Conservation (phyloP, 108 stramenopile species). For the Skeletonema marinoi region DNA sequence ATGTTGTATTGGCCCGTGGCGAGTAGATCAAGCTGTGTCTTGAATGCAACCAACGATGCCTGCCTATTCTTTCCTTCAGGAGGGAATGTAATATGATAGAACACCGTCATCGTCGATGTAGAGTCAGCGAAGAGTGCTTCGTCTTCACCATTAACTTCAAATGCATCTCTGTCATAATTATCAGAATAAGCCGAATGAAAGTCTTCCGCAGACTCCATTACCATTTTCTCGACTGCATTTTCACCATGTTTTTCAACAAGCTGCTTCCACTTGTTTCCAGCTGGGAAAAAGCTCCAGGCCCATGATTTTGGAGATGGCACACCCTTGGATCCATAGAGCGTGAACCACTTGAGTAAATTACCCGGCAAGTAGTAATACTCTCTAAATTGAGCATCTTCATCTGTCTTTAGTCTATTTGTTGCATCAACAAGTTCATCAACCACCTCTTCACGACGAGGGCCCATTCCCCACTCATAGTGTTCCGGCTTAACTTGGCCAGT, state of each 20-base stretch:
- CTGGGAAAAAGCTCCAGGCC: slow-evolving; percentile 57
- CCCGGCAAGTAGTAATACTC: slow-evolving; percentile 55
- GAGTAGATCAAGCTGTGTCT: slow-evolving; percentile 37
- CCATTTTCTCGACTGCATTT: slow-evolving; percentile 40
- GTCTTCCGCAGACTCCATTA: slow-evolving; percentile 23
- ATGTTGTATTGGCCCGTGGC: slow-evolving; percentile 48
- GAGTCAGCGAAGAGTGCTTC: slow-evolving; percentile 13
- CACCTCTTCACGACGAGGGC: slow-evolving; percentile 37
- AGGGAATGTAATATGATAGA: slow-evolving; percentile 41
- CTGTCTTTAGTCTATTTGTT: slow-evolving; percentile 3
- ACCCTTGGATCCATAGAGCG: slow-evolving; percentile 45
- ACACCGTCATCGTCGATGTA: slow-evolving; percentile 30
- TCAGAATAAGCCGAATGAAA: slow-evolving; percentile 27
- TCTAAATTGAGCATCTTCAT: slow-evolving; percentile 41
- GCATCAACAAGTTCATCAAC: slow-evolving; percentile 16
- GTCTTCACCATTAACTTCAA: slow-evolving; percentile 3
- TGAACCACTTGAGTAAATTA: slow-evolving; percentile 50
- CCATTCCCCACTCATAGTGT: slow-evolving; percentile 48
- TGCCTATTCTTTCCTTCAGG: slow-evolving; percentile 16
- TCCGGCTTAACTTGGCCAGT: slow-evolving; percentile 15
- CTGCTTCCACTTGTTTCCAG: slow-evolving; percentile 43
- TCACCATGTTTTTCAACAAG: slow-evolving; percentile 27
- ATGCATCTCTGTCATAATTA: slow-evolving; percentile 1
- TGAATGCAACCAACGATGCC: slow-evolving; percentile 26
- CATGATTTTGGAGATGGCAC: slow-evolving; percentile 46